Evolutionary conservation across 2,329 filamentous ascomycete species (phyloP).

Genomic region (Penicillium verrucosum): DNA sequence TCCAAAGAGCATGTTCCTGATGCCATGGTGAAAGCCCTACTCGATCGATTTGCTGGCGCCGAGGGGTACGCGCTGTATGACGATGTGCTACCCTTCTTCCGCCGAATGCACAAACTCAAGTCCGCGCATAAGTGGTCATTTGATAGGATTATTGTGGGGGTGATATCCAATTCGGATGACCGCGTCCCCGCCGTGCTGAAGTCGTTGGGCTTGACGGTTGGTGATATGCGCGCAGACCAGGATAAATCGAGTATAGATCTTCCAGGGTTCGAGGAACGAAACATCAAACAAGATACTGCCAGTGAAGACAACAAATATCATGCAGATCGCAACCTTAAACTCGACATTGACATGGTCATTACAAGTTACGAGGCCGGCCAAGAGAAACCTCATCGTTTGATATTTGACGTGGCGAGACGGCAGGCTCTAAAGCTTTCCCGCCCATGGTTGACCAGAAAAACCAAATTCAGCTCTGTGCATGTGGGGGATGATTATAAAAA

Average conservation of each 20-base stretch:
- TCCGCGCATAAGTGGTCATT: constrained; percentile 18
- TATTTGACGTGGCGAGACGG: constrained; percentile 40
- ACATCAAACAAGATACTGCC: background rate
- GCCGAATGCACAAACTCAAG: constrained; percentile 24
- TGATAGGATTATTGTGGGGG: constrained; percentile 40
- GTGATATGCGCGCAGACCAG: constrained; percentile 32
- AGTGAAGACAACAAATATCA: background rate
- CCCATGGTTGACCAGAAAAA: constrained; percentile 6
- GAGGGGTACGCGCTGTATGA: constrained; percentile 42
- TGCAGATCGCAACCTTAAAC: background rate
- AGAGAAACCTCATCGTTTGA: constrained; percentile 43
- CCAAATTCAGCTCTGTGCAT: constrained; percentile 36
- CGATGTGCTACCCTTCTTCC: constrained; percentile 40
- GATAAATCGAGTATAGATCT: constrained; percentile 28
- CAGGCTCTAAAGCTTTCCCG: constrained; percentile 25
- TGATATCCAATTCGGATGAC: constrained; percentile 49
- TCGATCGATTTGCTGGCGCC: constrained; percentile 40
- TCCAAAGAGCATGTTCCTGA: constrained; percentile 27
- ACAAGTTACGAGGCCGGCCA: constrained; percentile 47
- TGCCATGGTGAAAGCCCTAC: constrained; percentile 33
- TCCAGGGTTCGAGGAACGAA: constrained; percentile 24
- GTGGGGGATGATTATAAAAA: constrained; percentile 46
- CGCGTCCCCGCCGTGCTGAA: constrained; percentile 40
- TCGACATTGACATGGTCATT: constrained; percentile 44
- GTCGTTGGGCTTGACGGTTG: constrained; percentile 39